Conservation (phyloP, 2,329 filamentous ascomycete species). For the Phialophora chinensis region DNA sequence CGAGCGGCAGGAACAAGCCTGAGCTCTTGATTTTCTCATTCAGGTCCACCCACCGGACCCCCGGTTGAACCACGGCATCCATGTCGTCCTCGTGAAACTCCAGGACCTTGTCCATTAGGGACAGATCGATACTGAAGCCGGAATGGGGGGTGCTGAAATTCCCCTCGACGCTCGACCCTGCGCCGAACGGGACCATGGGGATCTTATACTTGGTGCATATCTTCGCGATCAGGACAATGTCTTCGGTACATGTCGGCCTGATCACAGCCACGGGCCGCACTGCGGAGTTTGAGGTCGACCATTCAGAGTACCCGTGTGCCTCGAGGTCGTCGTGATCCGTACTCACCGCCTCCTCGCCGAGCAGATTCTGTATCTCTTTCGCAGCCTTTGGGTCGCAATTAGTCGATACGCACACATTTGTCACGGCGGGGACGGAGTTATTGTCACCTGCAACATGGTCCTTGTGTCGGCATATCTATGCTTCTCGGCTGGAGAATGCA, state of each 20-base stretch:
- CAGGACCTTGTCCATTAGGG: conserved; percentile 81
- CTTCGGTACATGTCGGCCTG: neutral
- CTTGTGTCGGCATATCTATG: too few species aligned
- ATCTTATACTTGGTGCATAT: neutral
- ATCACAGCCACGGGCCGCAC: too few species aligned
- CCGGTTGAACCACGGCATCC: conserved; percentile 90
- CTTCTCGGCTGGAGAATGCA: too few species aligned
- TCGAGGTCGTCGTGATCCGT: too few species aligned
- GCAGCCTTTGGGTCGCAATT: too few species aligned
- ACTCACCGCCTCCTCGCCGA: too few species aligned
- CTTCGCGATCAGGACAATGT: neutral
- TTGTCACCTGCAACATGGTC: too few species aligned
- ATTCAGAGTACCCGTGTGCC: too few species aligned
- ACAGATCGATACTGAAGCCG: conserved; percentile 87
- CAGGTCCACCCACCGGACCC: conserved; percentile 85
- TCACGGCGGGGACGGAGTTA: too few species aligned
- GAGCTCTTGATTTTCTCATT: conserved; percentile 75
- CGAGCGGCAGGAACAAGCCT: conserved; percentile 87
- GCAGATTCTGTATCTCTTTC: too few species aligned
- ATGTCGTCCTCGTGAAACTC: conserved; percentile 83
- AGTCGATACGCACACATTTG: too few species aligned
- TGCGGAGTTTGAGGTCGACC: too few species aligned
- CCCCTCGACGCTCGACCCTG: conserved; percentile 83
- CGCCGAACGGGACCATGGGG: conserved; percentile 70
- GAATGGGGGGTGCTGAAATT: conserved; percentile 87